Conservation (phyloP, 1,139 yeast genomes). For the Debaryomycetaceae sp. region DNA sequence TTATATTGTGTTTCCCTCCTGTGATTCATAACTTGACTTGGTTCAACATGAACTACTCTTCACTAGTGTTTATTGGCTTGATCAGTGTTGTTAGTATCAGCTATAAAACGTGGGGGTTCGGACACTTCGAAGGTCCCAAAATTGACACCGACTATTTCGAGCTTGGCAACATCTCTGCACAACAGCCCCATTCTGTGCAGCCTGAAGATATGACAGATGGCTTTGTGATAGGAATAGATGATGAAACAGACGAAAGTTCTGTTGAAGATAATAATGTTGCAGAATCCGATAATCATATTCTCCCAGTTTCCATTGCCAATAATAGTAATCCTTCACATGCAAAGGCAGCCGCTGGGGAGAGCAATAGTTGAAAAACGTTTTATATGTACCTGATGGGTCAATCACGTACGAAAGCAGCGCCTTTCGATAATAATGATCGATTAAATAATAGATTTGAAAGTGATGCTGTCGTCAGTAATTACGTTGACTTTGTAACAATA, state of each 20-base stretch:
- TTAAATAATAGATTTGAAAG: not conserved
- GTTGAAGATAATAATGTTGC: no score
- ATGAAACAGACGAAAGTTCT: constrained; percentile 10
- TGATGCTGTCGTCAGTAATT: not conserved
- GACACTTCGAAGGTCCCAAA: constrained; percentile 62
- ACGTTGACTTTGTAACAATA: not conserved
- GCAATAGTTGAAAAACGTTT: no score
- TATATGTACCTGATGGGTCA: no score
- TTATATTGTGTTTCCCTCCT: constrained; percentile 72
- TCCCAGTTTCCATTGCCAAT: no score
- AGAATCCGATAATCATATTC: no score
- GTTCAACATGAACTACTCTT: constrained; percentile 70
- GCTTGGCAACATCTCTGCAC: constrained; percentile 23
- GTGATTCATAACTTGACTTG: constrained; percentile 58
- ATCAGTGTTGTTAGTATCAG: constrained; percentile 46
- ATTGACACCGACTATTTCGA: constrained; percentile 52
- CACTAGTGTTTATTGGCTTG: constrained; percentile 54
- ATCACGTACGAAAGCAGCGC: no score
- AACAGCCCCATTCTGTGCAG: not conserved
- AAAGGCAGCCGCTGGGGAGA: no score
- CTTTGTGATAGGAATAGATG: constrained; percentile 8
- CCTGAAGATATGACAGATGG: not conserved
- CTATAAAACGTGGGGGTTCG: constrained; percentile 58
- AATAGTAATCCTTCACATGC: no score
- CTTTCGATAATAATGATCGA: no score